Percentiles rank a stretch among this genome's conserved stretches.
Evolutionary conservation across 1,284 basidiomycete species (phyloP).

Genomic region (Testicularia cyperi): DNA sequence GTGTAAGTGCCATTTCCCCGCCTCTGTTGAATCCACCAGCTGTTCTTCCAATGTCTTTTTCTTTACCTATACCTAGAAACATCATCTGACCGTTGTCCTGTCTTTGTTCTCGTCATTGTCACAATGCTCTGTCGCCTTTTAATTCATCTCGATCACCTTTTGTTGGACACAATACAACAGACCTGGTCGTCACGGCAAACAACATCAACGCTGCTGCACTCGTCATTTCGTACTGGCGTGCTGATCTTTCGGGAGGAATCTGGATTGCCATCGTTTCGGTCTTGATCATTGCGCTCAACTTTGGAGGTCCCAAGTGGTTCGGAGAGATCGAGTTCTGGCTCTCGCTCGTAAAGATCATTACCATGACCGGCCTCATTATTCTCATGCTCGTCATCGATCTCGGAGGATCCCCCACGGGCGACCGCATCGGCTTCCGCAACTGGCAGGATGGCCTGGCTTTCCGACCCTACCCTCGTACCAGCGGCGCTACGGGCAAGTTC

Average conservation of each 20-base stretch:
- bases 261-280: conserved; percentile 33
- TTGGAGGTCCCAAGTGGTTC: conserved; percentile 63
- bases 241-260: conserved; percentile 45
- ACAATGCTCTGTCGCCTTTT: conserved; percentile 45
- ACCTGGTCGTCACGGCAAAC: conserved; percentile 25
- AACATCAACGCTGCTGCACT: conserved; percentile 25
- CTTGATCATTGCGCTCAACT: conserved; percentile 59
- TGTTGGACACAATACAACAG: too few species aligned
- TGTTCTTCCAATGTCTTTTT: background rate
- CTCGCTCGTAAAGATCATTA: conserved; percentile 33
- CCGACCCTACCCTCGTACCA: conserved; percentile 11
- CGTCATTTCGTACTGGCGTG: conserved; percentile 22
- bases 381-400: conserved; percentile 42
- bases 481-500: conserved; percentile 52
- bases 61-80: too few species aligned
- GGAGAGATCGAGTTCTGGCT: conserved; percentile 65
- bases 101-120: too few species aligned
- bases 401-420: conserved; percentile 65
- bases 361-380: conserved; percentile 42
- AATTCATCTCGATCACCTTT: conserved; percentile 45
- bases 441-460: conserved; percentile 63
- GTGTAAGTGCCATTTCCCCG: too few species aligned
- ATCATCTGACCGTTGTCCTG: too few species aligned
- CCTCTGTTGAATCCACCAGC: conserved; percentile 52
- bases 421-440: conserved; percentile 67